These are phyloP conservation scores for Eucalyptus lansdowneana DNA, from an alignment of 345 rosid species.

Conservation along the genomic window DNA sequence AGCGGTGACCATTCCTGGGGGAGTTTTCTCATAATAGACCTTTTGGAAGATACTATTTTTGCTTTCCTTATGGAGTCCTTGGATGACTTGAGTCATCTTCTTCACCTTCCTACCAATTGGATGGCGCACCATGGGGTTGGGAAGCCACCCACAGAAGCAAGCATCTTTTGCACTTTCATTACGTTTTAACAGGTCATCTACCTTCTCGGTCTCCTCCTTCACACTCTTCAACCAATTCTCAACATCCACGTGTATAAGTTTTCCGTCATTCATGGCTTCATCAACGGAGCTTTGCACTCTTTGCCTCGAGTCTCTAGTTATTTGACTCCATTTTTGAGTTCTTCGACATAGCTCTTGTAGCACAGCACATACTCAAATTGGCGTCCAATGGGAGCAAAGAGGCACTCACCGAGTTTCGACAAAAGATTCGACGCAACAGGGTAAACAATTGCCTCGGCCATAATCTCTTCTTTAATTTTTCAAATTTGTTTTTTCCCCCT, in stretches of 20 bases:
- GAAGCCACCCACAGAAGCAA: not conserved
- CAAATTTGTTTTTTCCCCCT: not conserved
- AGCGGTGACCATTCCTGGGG: rapidly evolving
- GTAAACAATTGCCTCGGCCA: not conserved
- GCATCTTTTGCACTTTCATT: not conserved
- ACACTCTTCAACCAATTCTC: not conserved
- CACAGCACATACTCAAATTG: not conserved
- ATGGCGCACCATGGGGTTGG: not conserved
- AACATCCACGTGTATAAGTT: not conserved
- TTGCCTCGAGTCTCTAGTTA: rapidly evolving
- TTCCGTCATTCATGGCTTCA: not conserved
- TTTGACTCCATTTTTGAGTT: not conserved
- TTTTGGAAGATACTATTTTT: too few relatives aligned
- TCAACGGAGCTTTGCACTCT: not conserved
- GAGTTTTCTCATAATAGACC: too few relatives aligned
- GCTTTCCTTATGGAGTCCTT: not conserved
- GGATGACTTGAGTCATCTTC: not conserved
- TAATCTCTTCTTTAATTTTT: not conserved
- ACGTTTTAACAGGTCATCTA: not conserved
- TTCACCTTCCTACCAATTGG: not conserved
- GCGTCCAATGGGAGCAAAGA: not conserved
- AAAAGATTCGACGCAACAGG: not conserved
- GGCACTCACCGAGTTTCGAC: not conserved
- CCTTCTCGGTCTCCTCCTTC: rapidly evolving
- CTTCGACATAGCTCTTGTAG: not conserved